Percentiles rank a stretch among this genome's conserved stretches.
phyloP scores from a whole-genome alignment of 805 yeast species.

The Brettanomyces naardenensis region DNA sequence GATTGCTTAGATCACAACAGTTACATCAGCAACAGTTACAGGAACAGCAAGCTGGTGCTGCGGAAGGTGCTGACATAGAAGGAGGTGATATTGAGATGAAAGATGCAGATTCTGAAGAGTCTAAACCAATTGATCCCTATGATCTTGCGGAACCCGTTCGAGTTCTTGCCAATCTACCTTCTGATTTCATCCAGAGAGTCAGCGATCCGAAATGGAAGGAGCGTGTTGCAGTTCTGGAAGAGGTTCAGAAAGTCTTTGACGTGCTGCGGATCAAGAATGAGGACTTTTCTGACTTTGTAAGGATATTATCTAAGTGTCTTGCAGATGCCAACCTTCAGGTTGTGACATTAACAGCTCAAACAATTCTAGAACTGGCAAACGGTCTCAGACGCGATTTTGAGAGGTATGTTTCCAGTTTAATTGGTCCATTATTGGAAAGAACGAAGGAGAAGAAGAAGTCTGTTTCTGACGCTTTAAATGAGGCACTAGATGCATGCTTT shows the following conservation, averaged over 20 bases:
- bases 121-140: conserved; percentile 46
- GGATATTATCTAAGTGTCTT: conserved; percentile 59
- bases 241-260: conserved; percentile 41
- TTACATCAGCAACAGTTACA: conserved; percentile 15
- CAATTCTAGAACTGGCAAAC: conserved; percentile 49
- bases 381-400: conserved; percentile 57
- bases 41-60: conserved; percentile 13
- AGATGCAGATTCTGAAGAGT: conserved; percentile 16
- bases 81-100: conserved; percentile 22
- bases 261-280: conserved; percentile 45
- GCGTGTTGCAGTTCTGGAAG: conserved; percentile 77
- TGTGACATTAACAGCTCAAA: conserved; percentile 69
- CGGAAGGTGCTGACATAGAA: conserved; percentile 30
- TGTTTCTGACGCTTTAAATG: conserved; percentile 63
- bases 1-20: conserved; percentile 42
- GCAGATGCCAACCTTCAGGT: conserved; percentile 89
- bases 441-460: conserved; percentile 81
- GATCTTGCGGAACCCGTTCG: conserved; percentile 66
- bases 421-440: conserved; percentile 66
- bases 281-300: conserved; percentile 61
- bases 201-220: conserved; percentile 82
- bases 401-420: conserved; percentile 42
- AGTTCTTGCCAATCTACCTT: conserved; percentile 58
- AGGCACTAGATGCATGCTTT: conserved; percentile 60
- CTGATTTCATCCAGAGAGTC: conserved; percentile 46